These are phyloP conservation scores for Bolboschoenus planiculmis DNA, from an alignment of 176 grass and related monocot species.

Conservation along the genomic window DNA sequence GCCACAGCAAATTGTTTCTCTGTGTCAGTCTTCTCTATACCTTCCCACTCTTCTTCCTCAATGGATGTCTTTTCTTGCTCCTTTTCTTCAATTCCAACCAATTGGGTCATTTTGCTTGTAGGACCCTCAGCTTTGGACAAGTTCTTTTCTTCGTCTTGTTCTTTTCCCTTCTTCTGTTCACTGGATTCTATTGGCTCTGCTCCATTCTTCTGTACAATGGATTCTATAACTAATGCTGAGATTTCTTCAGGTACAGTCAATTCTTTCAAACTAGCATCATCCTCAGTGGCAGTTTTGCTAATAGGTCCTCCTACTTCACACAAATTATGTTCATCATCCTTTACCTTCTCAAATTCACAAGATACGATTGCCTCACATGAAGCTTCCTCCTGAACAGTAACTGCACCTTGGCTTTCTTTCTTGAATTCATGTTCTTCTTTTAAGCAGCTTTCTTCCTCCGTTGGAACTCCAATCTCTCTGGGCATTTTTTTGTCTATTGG, in stretches of 20 bases:
- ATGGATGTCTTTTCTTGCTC: constrained; percentile 10
- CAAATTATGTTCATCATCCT: constrained; percentile 4
- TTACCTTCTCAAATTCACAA: neutral
- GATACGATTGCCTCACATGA: constrained; percentile 16
- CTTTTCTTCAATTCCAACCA: constrained; percentile 9
- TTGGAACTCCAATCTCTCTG: neutral
- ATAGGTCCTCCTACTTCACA: constrained; percentile 12
- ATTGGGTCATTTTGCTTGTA: constrained; percentile 17
- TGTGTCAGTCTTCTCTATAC: constrained; percentile 79
- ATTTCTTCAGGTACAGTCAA: constrained; percentile 21
- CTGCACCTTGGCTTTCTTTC: neutral
- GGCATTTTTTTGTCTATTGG: constrained; percentile 6
- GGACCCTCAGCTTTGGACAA: constrained; percentile 22
- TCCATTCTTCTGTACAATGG: neutral
- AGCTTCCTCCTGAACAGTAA: constrained; percentile 15
- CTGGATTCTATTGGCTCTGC: neutral
- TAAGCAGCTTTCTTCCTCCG: neutral
- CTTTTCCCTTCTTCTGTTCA: neutral
- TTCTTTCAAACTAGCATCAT: neutral
- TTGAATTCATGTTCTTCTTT: neutral
- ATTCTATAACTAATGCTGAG: constrained; percentile 22
- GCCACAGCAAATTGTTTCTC: constrained; percentile 62
- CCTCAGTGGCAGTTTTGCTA: constrained; percentile 8
- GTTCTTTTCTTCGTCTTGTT: neutral
- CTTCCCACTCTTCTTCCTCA: constrained; percentile 88